Evolutionary conservation across 768 basidiomycete species (phyloP).

Genomic region (Pulveroboletus sp.): DNA sequence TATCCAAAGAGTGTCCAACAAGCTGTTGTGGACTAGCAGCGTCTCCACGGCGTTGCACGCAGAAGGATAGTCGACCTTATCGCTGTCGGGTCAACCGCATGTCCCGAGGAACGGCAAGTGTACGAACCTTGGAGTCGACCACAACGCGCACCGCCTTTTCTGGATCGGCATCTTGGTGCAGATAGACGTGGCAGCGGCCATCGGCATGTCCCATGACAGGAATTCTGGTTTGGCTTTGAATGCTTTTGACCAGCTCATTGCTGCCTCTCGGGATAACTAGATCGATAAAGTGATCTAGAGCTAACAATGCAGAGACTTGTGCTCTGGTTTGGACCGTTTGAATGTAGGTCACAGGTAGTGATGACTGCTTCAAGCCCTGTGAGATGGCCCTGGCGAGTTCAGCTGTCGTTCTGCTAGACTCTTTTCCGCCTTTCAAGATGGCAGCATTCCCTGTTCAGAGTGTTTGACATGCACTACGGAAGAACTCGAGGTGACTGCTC

Average conservation of each 20-base stretch:
- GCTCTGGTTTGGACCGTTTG: conserved; percentile 89
- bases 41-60: conserved; percentile 95
- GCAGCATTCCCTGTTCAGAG: conserved; percentile 78
- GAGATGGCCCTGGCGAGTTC: conserved; percentile 79
- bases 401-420: conserved; percentile 76
- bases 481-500: conserved; percentile 18
- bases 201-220: conserved; percentile 99
- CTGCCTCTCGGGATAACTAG: conserved; percentile 96
- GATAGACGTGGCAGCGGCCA: conserved; percentile 85
- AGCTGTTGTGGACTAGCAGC: conserved; percentile 72
- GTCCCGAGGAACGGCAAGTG: background rate
- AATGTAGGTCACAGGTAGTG: conserved; percentile 75
- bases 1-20: conserved; percentile 76
- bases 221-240: conserved; percentile 87
- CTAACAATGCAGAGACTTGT: conserved; percentile 83
- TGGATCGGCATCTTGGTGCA: conserved; percentile 76
- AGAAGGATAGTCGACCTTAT: conserved; percentile 86
- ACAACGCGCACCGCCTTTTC: conserved; percentile 80
- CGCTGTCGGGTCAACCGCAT: background rate
- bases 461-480: background rate
- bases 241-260: conserved; percentile 80
- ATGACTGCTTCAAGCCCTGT: conserved; percentile 64
- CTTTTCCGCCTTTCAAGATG: conserved; percentile 96
- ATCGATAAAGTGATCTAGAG: conserved; percentile 89
- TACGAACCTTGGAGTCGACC: conserved; percentile 82